These are phyloP conservation scores for Euryodendron excelsum DNA, from an alignment of 148 eudicot species.

Conservation along the genomic window DNA sequence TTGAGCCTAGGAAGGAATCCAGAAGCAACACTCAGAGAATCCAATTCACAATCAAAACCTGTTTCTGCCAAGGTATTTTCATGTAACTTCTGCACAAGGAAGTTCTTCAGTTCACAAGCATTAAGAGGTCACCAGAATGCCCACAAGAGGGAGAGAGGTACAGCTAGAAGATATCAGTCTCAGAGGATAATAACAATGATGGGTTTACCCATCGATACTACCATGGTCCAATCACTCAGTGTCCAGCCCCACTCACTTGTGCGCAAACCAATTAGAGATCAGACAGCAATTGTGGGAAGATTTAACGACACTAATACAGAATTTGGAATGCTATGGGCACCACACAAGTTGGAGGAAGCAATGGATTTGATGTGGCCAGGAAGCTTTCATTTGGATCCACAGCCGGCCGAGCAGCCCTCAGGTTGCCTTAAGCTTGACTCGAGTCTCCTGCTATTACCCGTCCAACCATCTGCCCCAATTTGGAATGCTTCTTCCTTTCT, in stretches of 20 bases:
- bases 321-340: constrained; percentile 21
- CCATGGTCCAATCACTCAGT: constrained; percentile 53
- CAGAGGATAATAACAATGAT: constrained; percentile 48
- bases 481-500: not conserved
- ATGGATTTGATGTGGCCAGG: constrained; percentile 46
- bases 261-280: constrained; percentile 38
- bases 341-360: constrained; percentile 18
- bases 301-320: constrained; percentile 17
- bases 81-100: constrained; percentile 74
- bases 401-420: constrained; percentile 24
- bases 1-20: constrained; percentile 39
- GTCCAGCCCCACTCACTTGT: constrained; percentile 59
- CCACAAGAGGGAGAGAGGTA: constrained; percentile 72
- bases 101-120: constrained; percentile 81
- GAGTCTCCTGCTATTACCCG: constrained; percentile 41
- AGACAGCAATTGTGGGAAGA: constrained; percentile 19
- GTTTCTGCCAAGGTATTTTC: constrained; percentile 51
- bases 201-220: constrained; percentile 32
- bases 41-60: constrained; percentile 29
- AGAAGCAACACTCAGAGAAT: constrained; percentile 12
- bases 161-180: constrained; percentile 56
- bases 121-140: constrained; percentile 88
- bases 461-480: not conserved
- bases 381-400: constrained; percentile 42
- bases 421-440: constrained; percentile 35